Evolutionary conservation across 2,329 filamentous ascomycete species (phyloP), one percentile per base, ranked within the genome.

Genomic region (Didymella lethalis): DNA sequence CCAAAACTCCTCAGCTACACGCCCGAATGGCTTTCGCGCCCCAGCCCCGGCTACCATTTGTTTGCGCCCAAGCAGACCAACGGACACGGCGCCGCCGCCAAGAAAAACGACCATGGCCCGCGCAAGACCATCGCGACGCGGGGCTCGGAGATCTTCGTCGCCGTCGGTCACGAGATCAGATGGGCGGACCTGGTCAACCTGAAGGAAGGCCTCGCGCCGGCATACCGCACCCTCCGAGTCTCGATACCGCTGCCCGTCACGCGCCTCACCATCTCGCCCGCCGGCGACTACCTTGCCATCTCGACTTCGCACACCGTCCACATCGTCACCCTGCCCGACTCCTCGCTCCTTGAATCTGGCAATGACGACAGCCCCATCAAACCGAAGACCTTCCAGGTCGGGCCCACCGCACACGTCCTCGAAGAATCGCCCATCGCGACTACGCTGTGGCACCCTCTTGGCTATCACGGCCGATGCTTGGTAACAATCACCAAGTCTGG

Each of bases 401-500:
- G 94, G 1, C 93, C 93, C 29, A 96, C 92, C 2, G 93, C 90
- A 3, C 94, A 98, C 77, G 92, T 97, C 48, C 89, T 93, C 48
- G 92, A 94, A 46, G 89, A 93, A 65, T 87, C 92, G 7, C 87
- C 91, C 1, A 84, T 99, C 56, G 88, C 89, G 23, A 92, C 92
- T 1, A 90, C 89, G 4, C 70, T 97, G 57, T 99, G 95, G 94
- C 95, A 99, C 78, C 95, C 95, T 0, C 82, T 98, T 0, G 93
- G 93, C 1, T 88, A 94, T 11, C 87, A 90, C 61, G 91, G 91
- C 31, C 88, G 88, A 23, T 93, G 91, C 54, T 80, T 99, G 31
- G 90, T 98, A 20, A 98, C 95, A 0, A 85, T 97, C 41, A 97
- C 95, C 1, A 86, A 88, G 51, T 93, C 97, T 75, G 92, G 93